Base-by-base conservation (phyloP, 257 asterid genomes). In the Solanum bukasovii region DNA sequence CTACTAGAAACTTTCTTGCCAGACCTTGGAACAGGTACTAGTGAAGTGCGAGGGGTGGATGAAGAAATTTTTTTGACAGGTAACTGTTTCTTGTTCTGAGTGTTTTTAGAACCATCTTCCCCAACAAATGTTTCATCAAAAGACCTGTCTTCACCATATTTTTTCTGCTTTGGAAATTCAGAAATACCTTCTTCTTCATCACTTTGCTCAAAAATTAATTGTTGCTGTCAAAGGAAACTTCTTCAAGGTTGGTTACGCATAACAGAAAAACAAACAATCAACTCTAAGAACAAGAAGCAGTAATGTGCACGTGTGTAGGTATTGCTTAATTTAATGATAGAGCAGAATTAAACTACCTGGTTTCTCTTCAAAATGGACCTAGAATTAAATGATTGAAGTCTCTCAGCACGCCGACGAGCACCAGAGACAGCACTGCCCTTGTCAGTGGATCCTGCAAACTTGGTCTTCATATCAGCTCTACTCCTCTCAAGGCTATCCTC, bases 401-500 rank as follows among this genome's bases (percentile, higher is more conserved):
- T 93, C 93, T 96, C 97, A 33, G 98, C 96, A 88, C 95, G 96
- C 14, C 85, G 87, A 23, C 87, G 92, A 87, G 94, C 90, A 89
- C 90, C 86, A 85, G 92, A 88, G 33, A 88, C 87, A 67, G 95
- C 88, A 89, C 87, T 92, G 77, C 87, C 93, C 67, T 90, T 86
- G 88, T 91, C 93, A 18, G 87, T 91, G 86, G 94, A 93, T 86
- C 92, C 94, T 25, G 94, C 91, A 77, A 97, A 83, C 88, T 90
- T 96, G 68, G 92, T 85, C 91, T 95, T 93, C 98, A 97, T 94
- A 90, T 97, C 98, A 70, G 97, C 93, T 87, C 89, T 93, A 92
- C 92, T 97, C 88, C 91, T 90, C 91, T 96, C 98, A 46, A 96
- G 93, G 91, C 93, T 95, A 91, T 96, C 98, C 89, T 92, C 98